Evolutionary conservation across 2,329 filamentous ascomycete species (phyloP), one percentile per base, ranked within the genome.

Genomic region (Cladosporium sp.): DNA sequence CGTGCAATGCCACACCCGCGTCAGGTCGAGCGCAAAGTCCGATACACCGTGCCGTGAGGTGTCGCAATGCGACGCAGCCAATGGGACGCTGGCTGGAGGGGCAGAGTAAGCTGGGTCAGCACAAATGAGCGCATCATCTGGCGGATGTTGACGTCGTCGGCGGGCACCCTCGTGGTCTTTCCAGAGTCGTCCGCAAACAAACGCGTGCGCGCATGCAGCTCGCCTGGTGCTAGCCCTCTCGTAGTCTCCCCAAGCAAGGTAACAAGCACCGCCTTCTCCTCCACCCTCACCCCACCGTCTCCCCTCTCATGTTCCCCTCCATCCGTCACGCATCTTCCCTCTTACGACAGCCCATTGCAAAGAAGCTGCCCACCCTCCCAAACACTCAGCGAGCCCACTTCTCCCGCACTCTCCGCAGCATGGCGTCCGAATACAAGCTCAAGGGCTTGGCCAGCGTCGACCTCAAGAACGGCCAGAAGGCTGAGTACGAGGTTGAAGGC

Each of bases 401-500:
- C 57, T 64, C 62, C 35, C 61, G 60, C 28, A 62, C 50, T 5
- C 53, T 67, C 40, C 59, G 65, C 68, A 62, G 62, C 58, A 79
- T 78, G 77, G 73, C 76, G 10, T 71, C 74, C 61, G 75, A 80
- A 63, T 80, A 73, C 70, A 80, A 79, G 72, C 83, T 97, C 69
- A 95, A 94, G 73, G 88, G 83, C 69, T 76, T 96, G 60, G 81
- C 82, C 47, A 88, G 87, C 65, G 80, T 96, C 57, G 82, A 87
- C 63, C 78, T 97, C 62, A 83, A 88, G 71, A 85, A 87, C 28
- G 87, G 90, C 19, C 87, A 94, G 65, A 97, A 96, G 79, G 82
- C 88, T 62, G 92, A 97, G 73, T 89, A 84, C 13, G 91, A 96
- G 67, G 88, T 99, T 4, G 93, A 97, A 67, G 94, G 93, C 19